Evolutionary conservation across 495 filamentous ascomycete genomes (phyloP).

Genomic region (Cercophora scortea): DNA sequence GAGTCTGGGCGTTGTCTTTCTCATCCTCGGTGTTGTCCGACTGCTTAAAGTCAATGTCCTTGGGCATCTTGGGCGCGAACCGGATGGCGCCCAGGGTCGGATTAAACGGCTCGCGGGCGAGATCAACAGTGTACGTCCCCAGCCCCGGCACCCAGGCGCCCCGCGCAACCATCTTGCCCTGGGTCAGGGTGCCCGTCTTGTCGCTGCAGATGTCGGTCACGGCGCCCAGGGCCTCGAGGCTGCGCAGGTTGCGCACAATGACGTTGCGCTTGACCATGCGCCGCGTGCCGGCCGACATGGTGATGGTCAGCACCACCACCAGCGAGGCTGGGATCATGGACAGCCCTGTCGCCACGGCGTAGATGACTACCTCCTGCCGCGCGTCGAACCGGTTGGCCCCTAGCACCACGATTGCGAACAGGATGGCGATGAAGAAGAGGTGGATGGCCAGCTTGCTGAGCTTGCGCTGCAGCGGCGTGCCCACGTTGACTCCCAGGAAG

Average conservation of each 20-base stretch:
- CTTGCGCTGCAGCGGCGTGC: conserved; percentile 74
- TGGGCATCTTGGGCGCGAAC: conserved; percentile 17
- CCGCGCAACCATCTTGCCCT: conserved; percentile 66
- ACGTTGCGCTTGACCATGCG: conserved; percentile 71
- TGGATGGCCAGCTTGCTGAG: conserved; percentile 67
- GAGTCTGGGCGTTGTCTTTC: background rate
- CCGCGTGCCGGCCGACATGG: conserved; percentile 71
- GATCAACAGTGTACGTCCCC: conserved; percentile 49
- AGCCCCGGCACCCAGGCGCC: conserved; percentile 70
- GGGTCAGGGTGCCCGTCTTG: conserved; percentile 78
- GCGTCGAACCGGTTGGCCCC: conserved; percentile 65
- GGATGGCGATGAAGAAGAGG: conserved; percentile 64
- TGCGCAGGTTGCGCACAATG: conserved; percentile 64
- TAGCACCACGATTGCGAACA: conserved; percentile 74
- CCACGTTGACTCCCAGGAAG: conserved; percentile 65
- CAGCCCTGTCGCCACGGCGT: conserved; percentile 66
- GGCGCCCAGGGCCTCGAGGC: conserved; percentile 73
- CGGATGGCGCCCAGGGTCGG: conserved; percentile 21
- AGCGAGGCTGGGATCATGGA: conserved; percentile 65
- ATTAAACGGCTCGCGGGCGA: conserved; percentile 41
- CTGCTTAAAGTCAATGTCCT: conserved; percentile 15
- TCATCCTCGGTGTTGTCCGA: background rate
- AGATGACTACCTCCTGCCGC: conserved; percentile 71
- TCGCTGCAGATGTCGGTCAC: conserved; percentile 84
- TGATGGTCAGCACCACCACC: conserved; percentile 64